Base-by-base conservation (phyloP, 2,329 filamentous ascomycete species). In the Anthostomella pinea region DNA sequence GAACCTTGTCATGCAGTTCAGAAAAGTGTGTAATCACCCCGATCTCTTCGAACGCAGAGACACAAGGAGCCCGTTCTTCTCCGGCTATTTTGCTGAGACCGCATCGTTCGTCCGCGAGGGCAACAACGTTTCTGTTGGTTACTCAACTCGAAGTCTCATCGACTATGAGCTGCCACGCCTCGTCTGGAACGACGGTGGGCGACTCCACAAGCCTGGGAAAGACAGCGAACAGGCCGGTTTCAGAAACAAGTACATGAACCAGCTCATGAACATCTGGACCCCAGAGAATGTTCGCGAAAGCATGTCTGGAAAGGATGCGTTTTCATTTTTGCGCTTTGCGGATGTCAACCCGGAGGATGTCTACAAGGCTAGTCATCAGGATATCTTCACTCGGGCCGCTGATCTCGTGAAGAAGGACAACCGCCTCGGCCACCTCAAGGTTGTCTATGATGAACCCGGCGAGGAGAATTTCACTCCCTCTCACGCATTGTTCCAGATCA, bases 1-100 rank as follows among this genome's bases (percentile, higher is more conserved):
- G 93, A 98, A 98, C 64, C 73, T 98, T 48, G 93, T 98, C 46
- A 98, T 98, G 93, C 93, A 98, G 66, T 98, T 98, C 77, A 81
- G 93, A 54, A 98, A 98, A 68, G 93, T 98, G 39, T 98, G 93
- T 70, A 98, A 98, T 58, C 93, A 98, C 60, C 93, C 93, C 0
- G 93, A 98, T 65, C 67, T 98, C 21, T 98, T 98, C 52, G 90
- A 98, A 64, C 84, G 93, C 29, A 90, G 91, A 8, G 91, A 97
- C 43, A 95, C 88, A 7, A 83, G 79, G 16, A 95, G 90, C 7
- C 88, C 93, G 0, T 83, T 91, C 54, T 85, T 87, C 1, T 81
- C 85, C 52, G 80, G 82, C n/a, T 79, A 84, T 59, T 98, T 91
- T 64, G 93, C 90, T 10, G 93, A 98, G 68, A 96, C 91, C 0